Evolutionary conservation across 148 eudicot species (phyloP).

Genomic region (Camellia granthamiana): DNA sequence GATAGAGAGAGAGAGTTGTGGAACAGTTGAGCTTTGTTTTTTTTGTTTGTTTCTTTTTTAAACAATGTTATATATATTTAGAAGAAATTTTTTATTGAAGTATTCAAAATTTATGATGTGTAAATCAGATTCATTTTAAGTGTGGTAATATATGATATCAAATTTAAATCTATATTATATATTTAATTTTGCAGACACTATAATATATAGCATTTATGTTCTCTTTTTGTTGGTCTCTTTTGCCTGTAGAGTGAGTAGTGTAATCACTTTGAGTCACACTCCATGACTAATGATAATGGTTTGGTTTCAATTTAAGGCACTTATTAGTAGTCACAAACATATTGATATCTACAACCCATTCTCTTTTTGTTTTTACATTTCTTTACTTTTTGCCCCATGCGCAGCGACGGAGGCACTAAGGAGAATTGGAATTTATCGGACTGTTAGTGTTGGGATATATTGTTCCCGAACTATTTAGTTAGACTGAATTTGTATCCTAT

Average conservation of each 20-base stretch:
- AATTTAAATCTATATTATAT: too few species aligned
- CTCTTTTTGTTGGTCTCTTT: background rate
- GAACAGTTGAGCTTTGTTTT: background rate
- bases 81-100: too few species aligned
- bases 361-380: background rate
- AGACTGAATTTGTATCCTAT: too few species aligned
- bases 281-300: background rate
- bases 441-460: too few species aligned
- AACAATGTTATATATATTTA: too few species aligned
- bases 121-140: too few species aligned
- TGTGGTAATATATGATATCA: too few species aligned
- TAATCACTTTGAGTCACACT: constrained; percentile 10
- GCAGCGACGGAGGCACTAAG: too few species aligned
- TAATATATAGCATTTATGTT: background rate
- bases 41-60: background rate
- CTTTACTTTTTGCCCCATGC: background rate
- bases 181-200: too few species aligned
- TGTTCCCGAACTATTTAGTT: too few species aligned
- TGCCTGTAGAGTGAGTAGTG: constrained; percentile 5
- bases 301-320: constrained; percentile 9
- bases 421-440: too few species aligned
- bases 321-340: background rate
- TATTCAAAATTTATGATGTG: too few species aligned
- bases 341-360: background rate
- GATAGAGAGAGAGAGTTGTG: background rate